Evolutionary conservation across 169 alveolate species (phyloP).

Genomic region (Neospora caninum): DNA sequence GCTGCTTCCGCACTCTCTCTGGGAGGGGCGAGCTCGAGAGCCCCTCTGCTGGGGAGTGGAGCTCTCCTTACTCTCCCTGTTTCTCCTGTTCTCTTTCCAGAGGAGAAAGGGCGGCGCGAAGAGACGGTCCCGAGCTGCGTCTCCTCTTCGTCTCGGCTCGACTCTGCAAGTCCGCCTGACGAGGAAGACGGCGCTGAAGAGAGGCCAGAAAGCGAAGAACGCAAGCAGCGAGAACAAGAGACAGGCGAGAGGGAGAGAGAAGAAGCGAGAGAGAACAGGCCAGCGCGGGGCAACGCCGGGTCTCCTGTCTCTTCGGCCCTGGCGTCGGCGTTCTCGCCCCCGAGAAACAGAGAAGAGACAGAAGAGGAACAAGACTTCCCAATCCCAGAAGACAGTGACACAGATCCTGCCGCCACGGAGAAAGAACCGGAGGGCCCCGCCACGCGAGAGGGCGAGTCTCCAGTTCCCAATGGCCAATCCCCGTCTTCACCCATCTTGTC

Average conservation of each 20-base stretch:
- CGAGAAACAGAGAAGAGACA: neutral
- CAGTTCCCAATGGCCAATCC: neutral
- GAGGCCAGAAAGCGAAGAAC: neutral
- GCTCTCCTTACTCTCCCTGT: neutral
- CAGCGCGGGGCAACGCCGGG: neutral
- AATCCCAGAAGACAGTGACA: neutral
- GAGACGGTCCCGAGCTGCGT: neutral
- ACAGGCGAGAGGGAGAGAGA: neutral
- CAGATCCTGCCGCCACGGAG: neutral
- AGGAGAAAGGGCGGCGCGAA: neutral
- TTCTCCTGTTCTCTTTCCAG: neutral
- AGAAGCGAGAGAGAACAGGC: neutral
- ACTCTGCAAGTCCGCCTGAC: neutral
- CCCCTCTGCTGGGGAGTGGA: neutral
- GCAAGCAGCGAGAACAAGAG: neutral
- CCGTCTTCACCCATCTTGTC: neutral
- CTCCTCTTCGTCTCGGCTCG: neutral
- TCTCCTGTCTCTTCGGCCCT: neutral
- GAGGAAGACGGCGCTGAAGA: neutral
- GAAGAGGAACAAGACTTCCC: neutral
- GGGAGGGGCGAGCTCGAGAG: neutral
- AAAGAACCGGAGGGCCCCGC: neutral
- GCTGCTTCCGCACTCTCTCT: neutral
- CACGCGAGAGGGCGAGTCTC: neutral
- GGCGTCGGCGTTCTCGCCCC: slow-evolving; percentile 30